Conservation (phyloP, 2,329 filamentous ascomycete species). For the Balansia obtecta region DNA sequence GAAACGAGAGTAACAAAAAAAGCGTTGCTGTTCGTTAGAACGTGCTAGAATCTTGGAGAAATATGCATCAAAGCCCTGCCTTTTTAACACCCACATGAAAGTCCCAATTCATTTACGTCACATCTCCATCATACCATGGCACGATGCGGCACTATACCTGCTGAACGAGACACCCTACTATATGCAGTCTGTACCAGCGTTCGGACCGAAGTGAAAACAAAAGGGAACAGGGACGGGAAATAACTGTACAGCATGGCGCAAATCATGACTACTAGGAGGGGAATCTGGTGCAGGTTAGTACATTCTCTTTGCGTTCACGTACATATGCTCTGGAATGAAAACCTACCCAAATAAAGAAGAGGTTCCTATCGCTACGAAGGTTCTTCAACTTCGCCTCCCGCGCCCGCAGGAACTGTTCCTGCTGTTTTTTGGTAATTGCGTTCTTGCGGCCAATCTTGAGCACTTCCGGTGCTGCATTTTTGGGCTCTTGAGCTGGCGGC, state of each 20-base stretch:
- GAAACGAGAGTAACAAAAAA: too few relatives aligned
- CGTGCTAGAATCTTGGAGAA: neutral
- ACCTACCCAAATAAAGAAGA: slow-evolving; percentile 58
- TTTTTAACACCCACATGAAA: too few relatives aligned
- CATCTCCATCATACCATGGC: slow-evolving; percentile 16
- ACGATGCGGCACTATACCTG: slow-evolving; percentile 14
- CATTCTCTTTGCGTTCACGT: neutral
- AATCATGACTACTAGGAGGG: slow-evolving; percentile 34
- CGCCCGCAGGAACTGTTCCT: slow-evolving; percentile 47
- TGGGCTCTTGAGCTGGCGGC: slow-evolving; percentile 24
- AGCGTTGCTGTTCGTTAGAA: neutral
- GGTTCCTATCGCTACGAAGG: slow-evolving; percentile 49
- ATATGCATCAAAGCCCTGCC: neutral
- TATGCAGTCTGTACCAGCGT: slow-evolving; percentile 19
- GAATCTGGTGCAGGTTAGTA: slow-evolving; percentile 25
- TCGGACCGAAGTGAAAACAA: slow-evolving; percentile 21
- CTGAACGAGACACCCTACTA: slow-evolving; percentile 12
- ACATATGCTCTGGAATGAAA: neutral
- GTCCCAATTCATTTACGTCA: slow-evolving; percentile 6
- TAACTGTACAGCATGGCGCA: slow-evolving; percentile 38
- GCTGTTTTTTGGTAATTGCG: slow-evolving; percentile 51
- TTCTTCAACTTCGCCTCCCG: slow-evolving; percentile 52
- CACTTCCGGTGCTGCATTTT: slow-evolving; percentile 28
- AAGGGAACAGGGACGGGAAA: slow-evolving; percentile 33
- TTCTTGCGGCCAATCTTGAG: slow-evolving; percentile 52